Evolutionary conservation across 1,284 basidiomycete genomes (phyloP).

Genomic region (Apiotrichum brassicae): DNA sequence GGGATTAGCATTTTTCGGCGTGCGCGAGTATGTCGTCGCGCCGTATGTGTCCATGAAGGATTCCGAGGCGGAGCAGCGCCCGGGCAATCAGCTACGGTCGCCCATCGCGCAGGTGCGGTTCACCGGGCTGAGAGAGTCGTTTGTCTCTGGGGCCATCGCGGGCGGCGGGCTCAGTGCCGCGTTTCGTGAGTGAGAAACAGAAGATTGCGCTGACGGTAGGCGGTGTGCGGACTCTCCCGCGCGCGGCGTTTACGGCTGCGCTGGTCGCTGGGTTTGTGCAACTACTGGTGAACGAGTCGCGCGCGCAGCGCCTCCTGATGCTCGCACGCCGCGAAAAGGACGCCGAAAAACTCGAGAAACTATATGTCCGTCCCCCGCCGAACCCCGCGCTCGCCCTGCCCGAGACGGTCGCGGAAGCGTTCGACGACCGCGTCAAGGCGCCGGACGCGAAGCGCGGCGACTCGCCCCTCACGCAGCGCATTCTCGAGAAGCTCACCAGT

Average conservation of each 20-base stretch:
- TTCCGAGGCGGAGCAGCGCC: no score
- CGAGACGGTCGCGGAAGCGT: not conserved
- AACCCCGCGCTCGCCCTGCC: not conserved
- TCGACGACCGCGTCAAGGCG: not conserved
- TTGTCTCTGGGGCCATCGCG: no score
- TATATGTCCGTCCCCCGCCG: not conserved
- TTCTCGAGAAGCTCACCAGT: conserved; percentile 25
- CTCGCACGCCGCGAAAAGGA: conserved; percentile 16
- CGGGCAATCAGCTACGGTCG: no score
- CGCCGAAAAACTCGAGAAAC: no score
- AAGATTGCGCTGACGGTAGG: conserved; percentile 15
- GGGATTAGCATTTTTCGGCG: conserved; percentile 39
- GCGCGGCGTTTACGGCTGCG: conserved; percentile 31
- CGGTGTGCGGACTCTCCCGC: conserved; percentile 23
- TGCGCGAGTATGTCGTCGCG: conserved; percentile 42
- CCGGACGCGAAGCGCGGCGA: conserved; percentile 6
- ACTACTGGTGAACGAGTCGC: conserved; percentile 29
- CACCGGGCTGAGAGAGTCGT: no score
- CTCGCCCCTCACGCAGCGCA: conserved; percentile 25
- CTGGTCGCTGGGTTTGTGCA: conserved; percentile 33
- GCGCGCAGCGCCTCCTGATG: conserved; percentile 27
- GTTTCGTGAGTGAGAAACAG: no score
- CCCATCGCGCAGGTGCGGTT: no score
- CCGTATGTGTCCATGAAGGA: conserved; percentile 20
- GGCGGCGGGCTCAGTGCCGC: no score